Conservation (phyloP, 176 grass and related monocot species). For the Oryza coarctata region DNA sequence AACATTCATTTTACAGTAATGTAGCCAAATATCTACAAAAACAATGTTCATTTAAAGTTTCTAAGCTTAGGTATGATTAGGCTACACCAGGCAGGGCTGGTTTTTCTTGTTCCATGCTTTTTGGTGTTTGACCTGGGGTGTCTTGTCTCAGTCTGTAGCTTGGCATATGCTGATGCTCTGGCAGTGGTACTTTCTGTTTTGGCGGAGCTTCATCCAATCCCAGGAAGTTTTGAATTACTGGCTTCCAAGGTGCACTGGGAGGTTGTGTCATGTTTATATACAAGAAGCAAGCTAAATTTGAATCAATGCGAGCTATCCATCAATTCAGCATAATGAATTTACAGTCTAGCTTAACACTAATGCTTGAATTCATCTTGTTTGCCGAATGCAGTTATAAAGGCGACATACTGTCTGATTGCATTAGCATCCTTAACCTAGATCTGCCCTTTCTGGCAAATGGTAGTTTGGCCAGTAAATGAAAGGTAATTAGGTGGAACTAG, state of each 20-base stretch:
- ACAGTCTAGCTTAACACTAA: constrained; percentile 8
- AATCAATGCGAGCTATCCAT: background rate
- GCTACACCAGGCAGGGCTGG: background rate
- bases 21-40: background rate
- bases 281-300: constrained; percentile 24
- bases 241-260: constrained; percentile 7
- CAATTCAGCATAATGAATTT: background rate
- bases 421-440: background rate
- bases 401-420: background rate
- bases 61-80: background rate
- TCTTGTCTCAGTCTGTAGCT: constrained; percentile 2
- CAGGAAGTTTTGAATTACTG: constrained; percentile 16
- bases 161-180: background rate
- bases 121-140: background rate
- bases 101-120: background rate
- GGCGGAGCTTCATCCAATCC: background rate
- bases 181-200: background rate
- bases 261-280: constrained; percentile 11
- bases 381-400: background rate
- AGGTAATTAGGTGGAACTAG: background rate
- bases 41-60: constrained; percentile 16
- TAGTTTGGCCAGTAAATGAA: background rate
- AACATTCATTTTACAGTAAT: background rate
- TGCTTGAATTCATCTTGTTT: constrained; percentile 18
- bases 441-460: constrained; percentile 2